A percentile compares a stretch with the other conserved stretches of the same genome.
Conservation (phyloP, 345 rosid species). For the Cochlearia excelsa region DNA sequence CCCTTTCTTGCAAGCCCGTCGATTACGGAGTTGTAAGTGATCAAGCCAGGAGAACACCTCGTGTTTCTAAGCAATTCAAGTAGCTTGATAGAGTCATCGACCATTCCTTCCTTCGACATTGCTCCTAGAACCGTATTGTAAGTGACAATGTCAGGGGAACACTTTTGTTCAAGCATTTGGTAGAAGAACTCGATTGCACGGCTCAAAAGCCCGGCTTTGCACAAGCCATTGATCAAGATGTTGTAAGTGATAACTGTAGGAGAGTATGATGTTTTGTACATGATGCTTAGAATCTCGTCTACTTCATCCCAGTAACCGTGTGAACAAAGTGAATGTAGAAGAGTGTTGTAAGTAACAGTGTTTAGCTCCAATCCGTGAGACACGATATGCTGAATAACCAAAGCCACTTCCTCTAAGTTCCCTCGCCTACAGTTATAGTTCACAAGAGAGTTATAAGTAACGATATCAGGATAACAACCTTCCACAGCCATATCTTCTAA, state of each 20-base stretch:
- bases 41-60: conserved; percentile 57
- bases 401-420: conserved; percentile 52
- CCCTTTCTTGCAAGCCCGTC: conserved; percentile 64
- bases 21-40: conserved; percentile 68
- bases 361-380: conserved; percentile 66
- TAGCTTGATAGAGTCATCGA: conserved; percentile 58
- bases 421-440: conserved; percentile 61
- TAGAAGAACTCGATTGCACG: conserved; percentile 62
- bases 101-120: conserved; percentile 66
- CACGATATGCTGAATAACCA: conserved; percentile 48
- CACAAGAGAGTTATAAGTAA: conserved; percentile 66
- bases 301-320: conserved; percentile 70
- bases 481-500: conserved; percentile 69
- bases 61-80: conserved; percentile 44
- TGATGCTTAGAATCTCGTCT: conserved; percentile 58
- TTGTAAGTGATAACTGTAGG: conserved; percentile 78
- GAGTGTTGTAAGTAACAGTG: conserved; percentile 65
- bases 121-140: conserved; percentile 69
- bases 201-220: conserved; percentile 60
- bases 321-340: conserved; percentile 64
- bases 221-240: conserved; percentile 72
- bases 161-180: conserved; percentile 54
- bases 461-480: conserved; percentile 79
- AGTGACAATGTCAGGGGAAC: conserved; percentile 69
- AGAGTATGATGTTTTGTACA: conserved; percentile 47